Base-by-base conservation (phyloP, 306 rosid genomes). In the Cotoneaster glaucophyllus region DNA sequence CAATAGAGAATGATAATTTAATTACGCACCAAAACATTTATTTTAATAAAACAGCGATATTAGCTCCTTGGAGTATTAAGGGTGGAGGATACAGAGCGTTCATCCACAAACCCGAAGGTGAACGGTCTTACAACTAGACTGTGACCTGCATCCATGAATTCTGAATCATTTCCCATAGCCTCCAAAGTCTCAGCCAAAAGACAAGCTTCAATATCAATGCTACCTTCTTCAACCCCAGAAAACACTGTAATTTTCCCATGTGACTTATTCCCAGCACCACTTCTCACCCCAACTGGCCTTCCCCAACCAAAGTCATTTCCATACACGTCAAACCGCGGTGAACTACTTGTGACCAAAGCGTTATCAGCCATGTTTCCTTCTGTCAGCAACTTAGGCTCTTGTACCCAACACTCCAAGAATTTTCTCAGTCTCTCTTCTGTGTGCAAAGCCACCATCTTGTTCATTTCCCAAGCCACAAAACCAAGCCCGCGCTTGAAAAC, bases 241-340 rank as follows among this genome's bases (percentile, higher is more conserved):
- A 52, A 85, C 22, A 83, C 37, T 12, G 63, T 74, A 25, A 83
- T 61, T 77, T 73, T 85, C 26, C 88, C 85, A 18, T 69, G 3
- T 17, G 14, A 10, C 24, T 85, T 82, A 28, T 80, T 82, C 4
- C 76, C 69, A 0, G 32, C 18, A 3, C 87, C 91, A 41, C 81
- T 87, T 71, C 87, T 25, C 37, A 87, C 87, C 1, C 71, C 87
- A 28, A 87, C 65, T 1, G 86, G 84, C 73, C 71, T 83, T 19
- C 89, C 89, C 87, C 83, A 83, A 4, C 89, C 87, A 15, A 87
- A 87, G 43, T 87, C 86, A 71, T 81, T 83, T 3, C 86, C 78
- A 19, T 85, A 87, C 29, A 87, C 69, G 56, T 83, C 19, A 29
- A 87, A 85, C 76, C 86, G 15, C 0, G 86, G 89, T 0, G 91